Evolutionary conservation across 192 early-diverging fungal species (phyloP), one percentile per base, ranked within the genome.

Genomic region (Glomus cerebriforme): DNA sequence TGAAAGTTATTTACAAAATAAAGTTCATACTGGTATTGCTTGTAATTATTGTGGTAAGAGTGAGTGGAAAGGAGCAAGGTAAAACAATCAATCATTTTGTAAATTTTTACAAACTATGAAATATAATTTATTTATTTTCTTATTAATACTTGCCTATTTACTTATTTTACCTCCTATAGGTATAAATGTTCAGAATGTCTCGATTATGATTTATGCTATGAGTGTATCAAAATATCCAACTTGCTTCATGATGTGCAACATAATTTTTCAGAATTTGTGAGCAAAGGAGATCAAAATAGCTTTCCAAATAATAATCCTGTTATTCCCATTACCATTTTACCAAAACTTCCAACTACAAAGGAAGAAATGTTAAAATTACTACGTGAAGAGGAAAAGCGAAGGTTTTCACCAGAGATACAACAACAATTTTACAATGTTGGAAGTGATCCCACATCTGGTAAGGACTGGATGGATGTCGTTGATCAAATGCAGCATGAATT

Each of bases 51-150:
- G 69, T 71, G 69, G 69, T 15, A 47, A 71, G 19, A 45, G n/a
- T 34, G 70, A 54, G 13, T 73, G 70, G 70, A 47, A 73, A 73
- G 70, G 70, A 29, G 49, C 49, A 54, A 73, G 70, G 70, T 73
- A 29, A 73, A 58, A 58, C 17, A 39, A 22, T 34, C 26, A 62
- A 62, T 26, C 7, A 27, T 62, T 62, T 62, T 62, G 27, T 27
- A 10, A 27, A n/a, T n/a, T n/a, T n/a, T n/a, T n/a, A n/a, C n/a
- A n/a, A n/a, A n/a, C n/a, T n/a, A n/a, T n/a, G n/a, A n/a, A n/a
- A n/a, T n/a, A n/a, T n/a, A n/a, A n/a, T n/a, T n/a, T n/a, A n/a
- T n/a, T n/a, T n/a, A n/a, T n/a, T n/a, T n/a, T n/a, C n/a, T n/a
- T n/a, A n/a, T n/a, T n/a, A n/a, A n/a, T n/a, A n/a, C n/a, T n/a